Evolutionary conservation across 2,329 filamentous ascomycete species (phyloP).

Genomic region (Graphilbum sp.): DNA sequence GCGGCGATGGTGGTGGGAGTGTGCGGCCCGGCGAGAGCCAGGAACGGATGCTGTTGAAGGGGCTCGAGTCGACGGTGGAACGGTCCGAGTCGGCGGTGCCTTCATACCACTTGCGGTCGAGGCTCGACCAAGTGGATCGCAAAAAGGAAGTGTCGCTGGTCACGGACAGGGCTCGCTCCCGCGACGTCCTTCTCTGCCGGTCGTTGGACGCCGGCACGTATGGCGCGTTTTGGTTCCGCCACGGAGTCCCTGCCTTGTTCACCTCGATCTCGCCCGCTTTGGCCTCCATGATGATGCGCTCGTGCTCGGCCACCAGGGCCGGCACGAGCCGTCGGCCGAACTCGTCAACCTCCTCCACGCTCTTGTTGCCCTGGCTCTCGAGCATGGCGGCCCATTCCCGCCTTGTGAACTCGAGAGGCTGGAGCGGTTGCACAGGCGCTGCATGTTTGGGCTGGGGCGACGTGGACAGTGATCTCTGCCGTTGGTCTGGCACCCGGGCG

Average conservation of each 20-base stretch:
- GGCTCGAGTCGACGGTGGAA: constrained; percentile 8
- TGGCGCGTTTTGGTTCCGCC: constrained; percentile 5
- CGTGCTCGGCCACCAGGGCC: constrained; percentile 9
- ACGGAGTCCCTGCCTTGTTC: constrained; percentile 7
- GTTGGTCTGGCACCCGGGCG: not conserved
- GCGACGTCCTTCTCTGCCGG: not conserved
- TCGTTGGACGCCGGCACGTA: not conserved
- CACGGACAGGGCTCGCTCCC: constrained; percentile 8
- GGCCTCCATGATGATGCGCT: constrained; percentile 9
- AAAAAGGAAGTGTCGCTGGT: constrained; percentile 4
- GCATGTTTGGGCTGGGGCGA: not conserved
- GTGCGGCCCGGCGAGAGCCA: constrained; percentile 8
- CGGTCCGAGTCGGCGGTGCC: constrained; percentile 5
- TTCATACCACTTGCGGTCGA: constrained; percentile 3
- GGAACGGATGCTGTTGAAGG: constrained; percentile 10
- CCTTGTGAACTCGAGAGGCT: constrained; percentile 4
- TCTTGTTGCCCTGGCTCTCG: constrained; percentile 3
- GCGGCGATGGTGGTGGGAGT: constrained; percentile 4
- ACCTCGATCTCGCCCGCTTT: constrained; percentile 10
- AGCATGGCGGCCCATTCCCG: constrained; percentile 9
- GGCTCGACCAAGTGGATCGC: constrained; percentile 3
- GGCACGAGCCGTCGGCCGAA: constrained; percentile 7
- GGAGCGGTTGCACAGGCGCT: not conserved
- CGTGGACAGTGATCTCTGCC: not conserved
- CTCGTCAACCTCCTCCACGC: constrained; percentile 7